Evolutionary conservation across 2,329 filamentous ascomycete genomes (phyloP).

Genomic region (Calycina marina): DNA sequence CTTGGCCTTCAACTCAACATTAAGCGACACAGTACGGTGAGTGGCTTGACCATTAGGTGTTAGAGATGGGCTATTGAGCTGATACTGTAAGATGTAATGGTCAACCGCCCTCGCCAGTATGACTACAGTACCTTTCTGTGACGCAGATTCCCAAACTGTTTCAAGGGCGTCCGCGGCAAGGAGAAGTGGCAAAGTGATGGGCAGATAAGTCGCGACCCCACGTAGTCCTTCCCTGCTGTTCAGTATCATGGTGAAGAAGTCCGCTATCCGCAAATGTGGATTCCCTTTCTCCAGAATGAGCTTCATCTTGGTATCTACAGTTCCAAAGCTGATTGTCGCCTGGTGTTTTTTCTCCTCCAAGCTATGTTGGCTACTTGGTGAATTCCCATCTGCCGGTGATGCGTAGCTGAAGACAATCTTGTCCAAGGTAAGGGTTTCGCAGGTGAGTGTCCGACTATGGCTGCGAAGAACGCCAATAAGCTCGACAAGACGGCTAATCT

Average conservation of each 20-base stretch:
- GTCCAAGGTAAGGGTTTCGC: conserved; percentile 44
- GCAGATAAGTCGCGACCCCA: conserved; percentile 38
- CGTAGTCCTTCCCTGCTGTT: conserved; percentile 37
- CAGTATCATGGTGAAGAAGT: conserved; percentile 41
- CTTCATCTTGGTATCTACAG: conserved; percentile 31
- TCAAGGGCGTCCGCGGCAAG: conserved; percentile 46
- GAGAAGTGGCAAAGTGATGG: conserved; percentile 49
- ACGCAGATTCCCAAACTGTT: conserved; percentile 31
- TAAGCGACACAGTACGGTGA: conserved; percentile 31
- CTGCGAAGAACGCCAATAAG: conserved; percentile 52
- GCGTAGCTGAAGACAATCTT: conserved; percentile 57
- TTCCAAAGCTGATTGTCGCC: conserved; percentile 42
- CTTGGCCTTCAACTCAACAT: conserved; percentile 35
- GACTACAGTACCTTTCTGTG: conserved; percentile 31
- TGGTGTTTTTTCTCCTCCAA: conserved; percentile 27
- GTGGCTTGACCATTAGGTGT: conserved; percentile 20
- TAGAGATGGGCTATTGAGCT: conserved; percentile 20
- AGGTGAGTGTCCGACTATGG: conserved; percentile 37
- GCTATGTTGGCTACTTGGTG: too few relatives aligned
- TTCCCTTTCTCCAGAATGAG: conserved; percentile 47
- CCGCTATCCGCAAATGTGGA: conserved; percentile 50
- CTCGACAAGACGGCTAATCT: conserved; percentile 55
- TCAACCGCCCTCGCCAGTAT: conserved; percentile 40
- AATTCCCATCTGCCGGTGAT: conserved; percentile 10
- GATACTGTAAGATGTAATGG: conserved; percentile 42